Evolutionary conservation across 169 alveolate species (phyloP).

Genomic region (Cryptosporidium sp.): DNA sequence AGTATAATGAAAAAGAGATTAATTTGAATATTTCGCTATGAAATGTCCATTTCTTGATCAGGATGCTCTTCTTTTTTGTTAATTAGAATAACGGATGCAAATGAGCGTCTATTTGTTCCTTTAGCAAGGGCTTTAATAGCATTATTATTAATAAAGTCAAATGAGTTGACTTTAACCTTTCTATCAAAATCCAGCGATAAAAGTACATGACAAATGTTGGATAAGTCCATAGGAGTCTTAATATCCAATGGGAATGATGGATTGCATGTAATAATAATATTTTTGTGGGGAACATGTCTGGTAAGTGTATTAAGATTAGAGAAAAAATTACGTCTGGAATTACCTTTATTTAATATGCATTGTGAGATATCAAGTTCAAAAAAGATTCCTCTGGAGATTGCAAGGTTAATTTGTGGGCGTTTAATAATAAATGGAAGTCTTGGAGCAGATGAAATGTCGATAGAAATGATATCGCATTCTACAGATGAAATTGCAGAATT

Average conservation of each 20-base stretch:
- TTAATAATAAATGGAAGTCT: slow-evolving; percentile 54
- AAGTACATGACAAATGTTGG: slow-evolving; percentile 37
- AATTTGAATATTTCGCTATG: not conserved
- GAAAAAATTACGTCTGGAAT: slow-evolving; percentile 48
- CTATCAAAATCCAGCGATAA: slow-evolving; percentile 60
- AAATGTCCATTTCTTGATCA: slow-evolving; percentile 5
- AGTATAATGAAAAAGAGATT: not conserved
- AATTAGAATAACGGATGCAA: slow-evolving; percentile 45
- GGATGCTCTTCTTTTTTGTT: slow-evolving; percentile 3
- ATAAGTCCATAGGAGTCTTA: slow-evolving; percentile 55
- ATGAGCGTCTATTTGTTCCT: slow-evolving; percentile 58
- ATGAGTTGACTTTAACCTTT: slow-evolving; percentile 23
- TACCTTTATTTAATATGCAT: slow-evolving; percentile 45
- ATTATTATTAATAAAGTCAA: slow-evolving; percentile 31
- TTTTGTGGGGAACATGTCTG: slow-evolving; percentile 59
- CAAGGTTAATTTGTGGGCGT: slow-evolving; percentile 54
- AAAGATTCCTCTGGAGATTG: slow-evolving; percentile 62
- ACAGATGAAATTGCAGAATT: slow-evolving; percentile 54
- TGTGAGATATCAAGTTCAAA: slow-evolving; percentile 52
- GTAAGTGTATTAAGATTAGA: slow-evolving; percentile 26
- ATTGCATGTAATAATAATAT: slow-evolving; percentile 44
- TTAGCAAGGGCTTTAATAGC: slow-evolving; percentile 51
- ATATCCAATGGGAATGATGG: slow-evolving; percentile 29
- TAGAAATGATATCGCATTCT: slow-evolving; percentile 63
- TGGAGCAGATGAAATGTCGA: slow-evolving; percentile 52